Percentiles rank a stretch among this genome's conserved stretches.
Evolutionary conservation across 345 rosid species (phyloP).

Genomic region (Zanthoxylum bungeanum): DNA sequence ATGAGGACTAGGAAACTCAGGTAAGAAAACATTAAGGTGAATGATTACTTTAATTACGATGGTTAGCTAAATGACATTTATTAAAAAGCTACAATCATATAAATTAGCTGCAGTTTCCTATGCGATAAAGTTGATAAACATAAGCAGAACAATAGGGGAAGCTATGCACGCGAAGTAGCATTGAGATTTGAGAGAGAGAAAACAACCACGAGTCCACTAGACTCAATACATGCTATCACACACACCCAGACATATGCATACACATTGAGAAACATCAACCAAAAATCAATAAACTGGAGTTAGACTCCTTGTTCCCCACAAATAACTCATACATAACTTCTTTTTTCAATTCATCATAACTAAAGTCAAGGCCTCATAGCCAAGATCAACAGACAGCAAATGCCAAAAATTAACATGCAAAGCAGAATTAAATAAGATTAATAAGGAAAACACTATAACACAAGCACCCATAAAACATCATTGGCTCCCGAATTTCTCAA

Average conservation of each 20-base stretch:
- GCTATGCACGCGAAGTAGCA: neutral
- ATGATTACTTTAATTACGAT: neutral
- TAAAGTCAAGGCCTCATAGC: no score
- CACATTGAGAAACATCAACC: neutral
- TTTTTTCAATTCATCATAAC: no score
- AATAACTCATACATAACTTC: neutral
- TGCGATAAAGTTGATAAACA: neutral
- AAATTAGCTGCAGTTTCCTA: neutral
- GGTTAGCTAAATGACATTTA: neutral
- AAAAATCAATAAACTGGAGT: neutral
- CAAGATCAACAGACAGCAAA: no score
- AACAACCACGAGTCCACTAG: neutral
- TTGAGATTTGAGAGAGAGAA: neutral
- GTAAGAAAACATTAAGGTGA: neutral
- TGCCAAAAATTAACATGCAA: neutral
- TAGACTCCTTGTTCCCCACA: neutral
- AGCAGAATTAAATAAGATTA: no score
- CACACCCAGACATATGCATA: neutral
- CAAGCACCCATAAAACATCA: neutral
- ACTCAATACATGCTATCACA: neutral
- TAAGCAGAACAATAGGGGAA: neutral
- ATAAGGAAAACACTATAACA: neutral
- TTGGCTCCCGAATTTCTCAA: neutral
- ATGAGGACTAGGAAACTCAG: neutral
- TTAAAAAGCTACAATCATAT: neutral